Base-by-base conservation (phyloP, 164 flowering plant genomes). In the Malania oleifera region DNA sequence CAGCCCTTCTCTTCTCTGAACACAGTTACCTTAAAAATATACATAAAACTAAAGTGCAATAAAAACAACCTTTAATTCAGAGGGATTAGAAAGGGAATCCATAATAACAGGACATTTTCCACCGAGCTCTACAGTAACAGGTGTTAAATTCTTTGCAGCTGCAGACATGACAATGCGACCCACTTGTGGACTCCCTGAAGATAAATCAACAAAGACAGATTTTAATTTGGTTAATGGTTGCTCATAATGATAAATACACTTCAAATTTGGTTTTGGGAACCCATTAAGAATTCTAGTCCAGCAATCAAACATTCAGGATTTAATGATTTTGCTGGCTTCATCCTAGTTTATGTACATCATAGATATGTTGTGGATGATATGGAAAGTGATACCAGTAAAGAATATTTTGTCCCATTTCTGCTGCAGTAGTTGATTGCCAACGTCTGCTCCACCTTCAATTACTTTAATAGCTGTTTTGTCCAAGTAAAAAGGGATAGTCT, bases 321-420 rank as follows among this genome's bases (percentile, higher is more conserved):
- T 43, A n/a, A n/a, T n/a, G n/a, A n/a, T n/a, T n/a, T n/a, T n/a
- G n/a, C n/a, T 4, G 22, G 22, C 5, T 17, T 43, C 46, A 43
- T 18, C 41, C 41, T 38, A 7, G n/a, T n/a, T n/a, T n/a, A n/a
- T 34, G 11, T 34, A 1, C 11, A 34, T 7, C 11, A 34, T 40
- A 15, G n/a, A 40, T 40, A 11, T 40, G 14, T 40, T 17, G 23
- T n/a, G 47, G 47, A 44, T 8, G n/a, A 46, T 8, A 4, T 19
- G 17, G 50, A 23, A 45, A 51, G 1, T 57, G 52, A 50, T 67
- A 83, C 98, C 98, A 26, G 98, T 89, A 69, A 82, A 91, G 80
- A 91, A 91, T 34, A 91, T 91, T 70, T 91, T 89, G 75, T 91
- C 95, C 96, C 96, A 91, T 77, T 77, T 85, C 10, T 72, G 65